phyloP scores from a whole-genome alignment of 257 asterid species.

The Ilex aquifolium region DNA sequence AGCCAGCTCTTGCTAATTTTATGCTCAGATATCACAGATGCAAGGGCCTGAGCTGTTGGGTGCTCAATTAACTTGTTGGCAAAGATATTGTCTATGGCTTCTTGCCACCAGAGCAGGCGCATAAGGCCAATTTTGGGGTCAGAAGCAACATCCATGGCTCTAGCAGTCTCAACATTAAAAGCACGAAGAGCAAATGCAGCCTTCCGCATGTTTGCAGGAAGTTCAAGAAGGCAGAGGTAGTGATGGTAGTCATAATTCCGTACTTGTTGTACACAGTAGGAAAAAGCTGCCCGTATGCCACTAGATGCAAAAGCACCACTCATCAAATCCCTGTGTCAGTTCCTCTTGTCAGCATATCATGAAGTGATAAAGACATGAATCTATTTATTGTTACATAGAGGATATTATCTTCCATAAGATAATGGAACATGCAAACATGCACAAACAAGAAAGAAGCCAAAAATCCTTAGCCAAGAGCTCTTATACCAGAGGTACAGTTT shows the following conservation, averaged over 20 bases:
- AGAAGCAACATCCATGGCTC: constrained; percentile 95
- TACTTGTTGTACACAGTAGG: constrained; percentile 92
- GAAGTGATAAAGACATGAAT: background rate
- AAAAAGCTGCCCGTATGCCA: constrained; percentile 57
- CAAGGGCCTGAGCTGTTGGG: constrained; percentile 81
- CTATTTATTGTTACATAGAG: background rate
- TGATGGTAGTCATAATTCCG: constrained; percentile 84
- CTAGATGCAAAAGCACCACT: constrained; percentile 38
- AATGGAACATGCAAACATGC: too few relatives aligned
- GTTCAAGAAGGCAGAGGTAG: constrained; percentile 96
- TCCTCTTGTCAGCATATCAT: constrained; percentile 18
- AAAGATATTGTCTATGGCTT: constrained; percentile 76
- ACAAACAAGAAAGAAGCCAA: too few relatives aligned
- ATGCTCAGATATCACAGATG: constrained; percentile 56
- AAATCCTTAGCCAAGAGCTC: too few relatives aligned
- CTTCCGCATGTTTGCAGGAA: constrained; percentile 75
- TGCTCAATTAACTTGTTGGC: constrained; percentile 71
- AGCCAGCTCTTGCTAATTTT: constrained; percentile 76
- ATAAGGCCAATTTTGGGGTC: constrained; percentile 90
- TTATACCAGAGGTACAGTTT: too few relatives aligned
- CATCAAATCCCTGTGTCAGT: constrained; percentile 27
- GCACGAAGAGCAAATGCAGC: constrained; percentile 91
- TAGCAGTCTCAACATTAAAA: constrained; percentile 79
- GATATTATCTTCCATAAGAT: too few relatives aligned
- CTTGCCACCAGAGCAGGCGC: constrained; percentile 98